Evolutionary conservation across 2,329 filamentous ascomycete genomes (phyloP), one percentile per base, ranked within the genome.

Genomic region (Phaeosphaeria sp.): DNA sequence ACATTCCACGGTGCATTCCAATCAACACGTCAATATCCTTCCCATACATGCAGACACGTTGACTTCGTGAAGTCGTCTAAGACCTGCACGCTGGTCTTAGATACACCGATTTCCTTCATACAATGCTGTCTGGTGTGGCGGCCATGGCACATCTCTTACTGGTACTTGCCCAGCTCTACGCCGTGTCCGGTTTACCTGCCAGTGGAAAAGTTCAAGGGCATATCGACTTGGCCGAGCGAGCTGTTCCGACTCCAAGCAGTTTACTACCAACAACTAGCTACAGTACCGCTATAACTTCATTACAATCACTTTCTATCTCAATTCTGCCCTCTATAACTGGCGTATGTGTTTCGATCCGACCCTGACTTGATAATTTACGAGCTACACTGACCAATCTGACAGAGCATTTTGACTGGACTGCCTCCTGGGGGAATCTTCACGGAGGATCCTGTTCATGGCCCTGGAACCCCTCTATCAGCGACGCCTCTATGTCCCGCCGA

Each of bases 1-100:
- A 53, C 67, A 74, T 75, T 75, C 66, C 66, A 66, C 55, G 55
- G 56, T 51, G 56, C 68, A 75, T 71, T 75, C 72, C 70, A 63
- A 63, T 60, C 50, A 49, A 42, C 50, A 59, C 53, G 57, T 18
- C 52, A 59, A 62, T 46, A 46, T 30, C 33, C 46, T 22, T 44
- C 54, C 33, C 33, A 27, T 55, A 53, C 39, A 50, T 59, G 53
- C 59, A 55, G 33, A 55, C 27, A 48, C 17, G 30, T 22, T 21
- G 43, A 54, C 47, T 41, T 55, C 22, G 59, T 56, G 64, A 59
- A 54, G 65, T 50, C 43, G 48, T 60, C 50, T 60, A 56, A 59
- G 54, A 55, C 55, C 59, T 53, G 59, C 44, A 54, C 11, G 7
- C 54, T 57, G 55, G 64, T 62, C 64, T 69, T 15, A 54, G 25